phyloP scores from a whole-genome alignment of 139 green algal genomes.

The Chlorokybus atmophyticus region DNA sequence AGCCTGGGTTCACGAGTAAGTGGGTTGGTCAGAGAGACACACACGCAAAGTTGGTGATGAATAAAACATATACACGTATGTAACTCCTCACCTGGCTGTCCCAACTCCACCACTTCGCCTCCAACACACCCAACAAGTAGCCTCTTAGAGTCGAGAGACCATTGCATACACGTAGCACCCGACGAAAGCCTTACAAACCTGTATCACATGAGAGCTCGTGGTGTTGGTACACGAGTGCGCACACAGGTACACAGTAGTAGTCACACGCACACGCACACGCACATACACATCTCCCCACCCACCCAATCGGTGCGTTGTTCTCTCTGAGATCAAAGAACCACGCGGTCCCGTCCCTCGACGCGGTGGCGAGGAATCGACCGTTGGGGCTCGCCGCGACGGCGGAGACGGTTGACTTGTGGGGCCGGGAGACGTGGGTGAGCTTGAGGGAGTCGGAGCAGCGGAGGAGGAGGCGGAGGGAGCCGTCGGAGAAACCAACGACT shows the following conservation, averaged over 20 bases:
- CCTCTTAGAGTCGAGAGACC: constrained; percentile 17
- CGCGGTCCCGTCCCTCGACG: constrained; percentile 31
- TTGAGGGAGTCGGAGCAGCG: constrained; percentile 33
- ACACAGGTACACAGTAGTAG: no score
- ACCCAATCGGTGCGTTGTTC: no score
- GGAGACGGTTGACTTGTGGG: constrained; percentile 33
- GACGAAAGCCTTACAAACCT: constrained; percentile 15
- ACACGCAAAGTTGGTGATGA: no score
- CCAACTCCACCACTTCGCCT: constrained; percentile 30
- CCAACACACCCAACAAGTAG: constrained; percentile 39
- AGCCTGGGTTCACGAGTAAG: no score
- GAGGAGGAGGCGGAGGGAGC: constrained; percentile 34
- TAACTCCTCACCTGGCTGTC: constrained; percentile 4
- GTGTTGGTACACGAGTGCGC: neutral
- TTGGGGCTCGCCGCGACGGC: constrained; percentile 16
- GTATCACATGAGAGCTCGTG: neutral
- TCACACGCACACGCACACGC: no score
- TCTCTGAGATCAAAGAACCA: constrained; percentile 63
- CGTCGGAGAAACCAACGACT: constrained; percentile 39
- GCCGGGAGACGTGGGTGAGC: constrained; percentile 37
- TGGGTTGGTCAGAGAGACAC: no score
- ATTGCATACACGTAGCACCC: constrained; percentile 14
- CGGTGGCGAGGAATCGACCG: constrained; percentile 25
- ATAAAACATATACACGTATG: no score
- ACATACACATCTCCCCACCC: no score